phyloP scores from a whole-genome alignment of 208 protist species.

The Crithidia bombi region DNA sequence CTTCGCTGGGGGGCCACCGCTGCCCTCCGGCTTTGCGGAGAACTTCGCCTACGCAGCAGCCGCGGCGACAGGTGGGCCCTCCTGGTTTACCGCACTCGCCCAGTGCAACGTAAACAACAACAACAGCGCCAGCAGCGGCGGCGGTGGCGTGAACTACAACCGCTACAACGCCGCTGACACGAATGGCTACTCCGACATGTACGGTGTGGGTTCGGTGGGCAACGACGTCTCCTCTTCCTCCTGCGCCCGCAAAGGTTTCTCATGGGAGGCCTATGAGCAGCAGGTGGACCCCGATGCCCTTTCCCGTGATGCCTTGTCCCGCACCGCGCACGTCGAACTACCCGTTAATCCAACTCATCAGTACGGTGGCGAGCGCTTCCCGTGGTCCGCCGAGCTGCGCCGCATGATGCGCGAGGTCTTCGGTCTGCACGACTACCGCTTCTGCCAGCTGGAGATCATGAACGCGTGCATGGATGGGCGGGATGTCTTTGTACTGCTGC shows the following conservation, averaged over 20 bases:
- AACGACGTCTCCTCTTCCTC: constrained; percentile 4
- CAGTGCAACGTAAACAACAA: background rate
- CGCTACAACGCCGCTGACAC: too few relatives aligned
- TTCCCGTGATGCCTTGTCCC: constrained; percentile 43
- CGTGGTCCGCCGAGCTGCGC: constrained; percentile 85
- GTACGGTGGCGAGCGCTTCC: constrained; percentile 77
- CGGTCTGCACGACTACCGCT: constrained; percentile 89
- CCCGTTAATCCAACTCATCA: constrained; percentile 71
- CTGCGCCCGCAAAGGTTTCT: constrained; percentile 43
- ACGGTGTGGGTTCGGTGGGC: background rate
- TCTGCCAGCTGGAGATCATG: constrained; percentile 94
- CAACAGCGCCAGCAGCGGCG: background rate
- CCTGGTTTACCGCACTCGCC: constrained; percentile 18
- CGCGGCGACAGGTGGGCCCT: background rate
- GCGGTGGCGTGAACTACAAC: too few relatives aligned
- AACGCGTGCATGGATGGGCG: constrained; percentile 90
- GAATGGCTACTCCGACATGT: too few relatives aligned
- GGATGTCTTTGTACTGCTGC: constrained; percentile 96
- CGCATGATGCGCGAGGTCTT: constrained; percentile 90
- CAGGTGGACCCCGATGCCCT: constrained; percentile 34
- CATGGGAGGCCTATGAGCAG: constrained; percentile 79
- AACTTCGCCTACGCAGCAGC: background rate
- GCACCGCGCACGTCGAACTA: constrained; percentile 52
- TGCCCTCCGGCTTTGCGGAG: background rate
- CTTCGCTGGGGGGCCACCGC: background rate